These are phyloP conservation scores for Teratosphaeria zuluensis DNA, from an alignment of 2,329 filamentous ascomycete species.

Conservation along the genomic window DNA sequence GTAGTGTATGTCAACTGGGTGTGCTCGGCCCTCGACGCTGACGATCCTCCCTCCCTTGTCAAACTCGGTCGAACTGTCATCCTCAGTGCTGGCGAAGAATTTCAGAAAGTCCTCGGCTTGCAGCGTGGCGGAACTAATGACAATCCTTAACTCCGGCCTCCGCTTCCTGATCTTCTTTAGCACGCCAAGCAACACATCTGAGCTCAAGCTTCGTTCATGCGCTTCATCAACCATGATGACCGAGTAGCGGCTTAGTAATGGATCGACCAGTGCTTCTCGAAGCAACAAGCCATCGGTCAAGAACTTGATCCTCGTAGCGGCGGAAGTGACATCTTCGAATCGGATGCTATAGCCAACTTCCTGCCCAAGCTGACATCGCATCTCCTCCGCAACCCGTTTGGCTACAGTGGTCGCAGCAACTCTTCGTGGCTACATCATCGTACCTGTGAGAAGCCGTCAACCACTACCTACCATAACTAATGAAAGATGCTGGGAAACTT, in stretches of 20 bases:
- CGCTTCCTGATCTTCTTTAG: conserved; percentile 81
- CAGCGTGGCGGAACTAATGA: conserved; percentile 87
- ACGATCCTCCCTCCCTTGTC: conserved; percentile 53
- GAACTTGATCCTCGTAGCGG: conserved; percentile 83
- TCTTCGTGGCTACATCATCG: conserved; percentile 58
- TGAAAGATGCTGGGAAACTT: conserved; percentile 24
- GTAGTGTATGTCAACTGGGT: conserved; percentile 80
- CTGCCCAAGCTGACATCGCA: conserved; percentile 75
- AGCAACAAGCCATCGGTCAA: conserved; percentile 87
- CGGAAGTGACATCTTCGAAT: conserved; percentile 84
- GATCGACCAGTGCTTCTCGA: conserved; percentile 86
- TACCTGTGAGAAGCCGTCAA: conserved; percentile 25
- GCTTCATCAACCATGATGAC: conserved; percentile 98
- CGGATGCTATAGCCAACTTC: conserved; percentile 81
- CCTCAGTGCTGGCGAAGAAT: conserved; percentile 57
- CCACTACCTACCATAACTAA: conserved; percentile 2
- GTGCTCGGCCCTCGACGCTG: conserved; percentile 76
- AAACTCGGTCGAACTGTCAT: conserved; percentile 26
- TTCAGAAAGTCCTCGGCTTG: conserved; percentile 77
- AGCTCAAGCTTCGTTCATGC: conserved; percentile 86
- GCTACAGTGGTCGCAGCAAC: conserved; percentile 89
- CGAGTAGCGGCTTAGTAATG: conserved; percentile 79
- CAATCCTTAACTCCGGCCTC: conserved; percentile 71
- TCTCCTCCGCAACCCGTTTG: conserved; percentile 78
- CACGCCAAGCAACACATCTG: conserved; percentile 79